Conservation (phyloP, 805 yeast genomes). For the Schwanniomyces occidentalis region DNA sequence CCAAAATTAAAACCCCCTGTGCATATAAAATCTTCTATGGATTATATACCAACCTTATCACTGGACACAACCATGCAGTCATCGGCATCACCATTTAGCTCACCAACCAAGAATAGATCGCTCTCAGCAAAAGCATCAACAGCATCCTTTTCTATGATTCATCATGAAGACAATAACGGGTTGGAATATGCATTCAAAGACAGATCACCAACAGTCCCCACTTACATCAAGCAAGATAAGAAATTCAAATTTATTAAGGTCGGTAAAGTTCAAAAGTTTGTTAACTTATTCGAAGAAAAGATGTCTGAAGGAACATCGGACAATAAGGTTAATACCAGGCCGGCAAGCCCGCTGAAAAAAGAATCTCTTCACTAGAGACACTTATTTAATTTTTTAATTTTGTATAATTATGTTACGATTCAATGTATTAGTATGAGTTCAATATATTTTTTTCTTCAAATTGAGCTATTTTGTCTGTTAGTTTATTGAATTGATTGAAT, state of each 20-base stretch:
- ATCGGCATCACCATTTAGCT: slow-evolving; percentile 12
- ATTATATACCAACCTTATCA: slow-evolving; percentile 6
- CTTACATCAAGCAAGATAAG: slow-evolving; percentile 40
- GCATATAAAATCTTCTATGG: background rate
- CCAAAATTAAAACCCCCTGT: too few species aligned
- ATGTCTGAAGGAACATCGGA: slow-evolving; percentile 12
- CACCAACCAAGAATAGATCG: slow-evolving; percentile 14
- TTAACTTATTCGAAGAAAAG: slow-evolving; percentile 42
- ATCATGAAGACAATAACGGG: slow-evolving; percentile 27
- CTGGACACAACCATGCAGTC: slow-evolving; percentile 8
- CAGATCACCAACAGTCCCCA: slow-evolving; percentile 28
- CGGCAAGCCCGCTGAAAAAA: slow-evolving; percentile 7
- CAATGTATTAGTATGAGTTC: background rate
- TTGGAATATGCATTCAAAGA: slow-evolving; percentile 32
- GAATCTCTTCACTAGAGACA: too few species aligned
- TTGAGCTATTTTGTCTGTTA: slow-evolving; percentile 30
- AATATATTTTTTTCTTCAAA: slow-evolving; percentile 13
- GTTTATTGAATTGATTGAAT: slow-evolving; percentile 32
- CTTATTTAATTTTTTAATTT: background rate
- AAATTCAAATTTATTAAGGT: slow-evolving; percentile 46
- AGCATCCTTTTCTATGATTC: slow-evolving; percentile 24
- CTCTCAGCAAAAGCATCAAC: slow-evolving; percentile 17
- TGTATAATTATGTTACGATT: slow-evolving; percentile 3
- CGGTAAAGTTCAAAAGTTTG: slow-evolving; percentile 48
- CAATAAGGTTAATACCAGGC: slow-evolving; percentile 6